These are phyloP conservation scores for Trichopus zeylanicus DNA, from an alignment of 116 monocot genomes.

Conservation along the genomic window DNA sequence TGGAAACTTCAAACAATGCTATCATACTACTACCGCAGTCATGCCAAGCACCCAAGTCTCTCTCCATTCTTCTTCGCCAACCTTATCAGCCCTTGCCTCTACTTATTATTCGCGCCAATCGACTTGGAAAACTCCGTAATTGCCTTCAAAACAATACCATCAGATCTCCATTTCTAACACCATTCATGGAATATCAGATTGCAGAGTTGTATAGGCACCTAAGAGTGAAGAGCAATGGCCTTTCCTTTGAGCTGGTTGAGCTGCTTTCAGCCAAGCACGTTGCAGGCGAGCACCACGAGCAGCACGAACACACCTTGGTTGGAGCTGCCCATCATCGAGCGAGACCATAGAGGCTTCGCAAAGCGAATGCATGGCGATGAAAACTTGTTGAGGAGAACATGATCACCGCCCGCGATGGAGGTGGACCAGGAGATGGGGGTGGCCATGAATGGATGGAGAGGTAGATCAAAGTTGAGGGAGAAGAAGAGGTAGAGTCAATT, in stretches of 20 bases:
- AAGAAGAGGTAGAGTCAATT: not conserved
- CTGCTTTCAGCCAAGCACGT: slow-evolving; percentile 54
- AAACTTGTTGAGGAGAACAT: not conserved
- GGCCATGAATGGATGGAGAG: slow-evolving; percentile 18
- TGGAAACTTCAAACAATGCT: too few species aligned
- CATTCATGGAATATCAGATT: too few species aligned
- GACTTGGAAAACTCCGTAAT: slow-evolving; percentile 64
- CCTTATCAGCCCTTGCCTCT: slow-evolving; percentile 73
- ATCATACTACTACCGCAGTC: slow-evolving; percentile 3
- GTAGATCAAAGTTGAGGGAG: not conserved
- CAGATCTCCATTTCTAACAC: not conserved
- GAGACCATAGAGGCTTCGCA: slow-evolving; percentile 25
- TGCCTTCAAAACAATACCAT: slow-evolving; percentile 9
- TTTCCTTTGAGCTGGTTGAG: slow-evolving; percentile 84
- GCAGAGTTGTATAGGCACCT: too few species aligned
- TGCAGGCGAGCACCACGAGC: slow-evolving; percentile 43
- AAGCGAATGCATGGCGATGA: not conserved
- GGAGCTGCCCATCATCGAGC: slow-evolving; percentile 55
- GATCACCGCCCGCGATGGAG: slow-evolving; percentile 16
- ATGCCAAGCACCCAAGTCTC: slow-evolving; percentile 70
- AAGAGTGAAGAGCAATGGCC: slow-evolving; percentile 78
- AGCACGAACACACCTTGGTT: slow-evolving; percentile 81
- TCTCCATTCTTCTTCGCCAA: slow-evolving; percentile 90
- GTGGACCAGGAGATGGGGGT: slow-evolving; percentile 19
- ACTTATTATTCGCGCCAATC: slow-evolving; percentile 65